Conservation (phyloP, 2,329 filamentous ascomycete species). For the Fusarium sp. region DNA sequence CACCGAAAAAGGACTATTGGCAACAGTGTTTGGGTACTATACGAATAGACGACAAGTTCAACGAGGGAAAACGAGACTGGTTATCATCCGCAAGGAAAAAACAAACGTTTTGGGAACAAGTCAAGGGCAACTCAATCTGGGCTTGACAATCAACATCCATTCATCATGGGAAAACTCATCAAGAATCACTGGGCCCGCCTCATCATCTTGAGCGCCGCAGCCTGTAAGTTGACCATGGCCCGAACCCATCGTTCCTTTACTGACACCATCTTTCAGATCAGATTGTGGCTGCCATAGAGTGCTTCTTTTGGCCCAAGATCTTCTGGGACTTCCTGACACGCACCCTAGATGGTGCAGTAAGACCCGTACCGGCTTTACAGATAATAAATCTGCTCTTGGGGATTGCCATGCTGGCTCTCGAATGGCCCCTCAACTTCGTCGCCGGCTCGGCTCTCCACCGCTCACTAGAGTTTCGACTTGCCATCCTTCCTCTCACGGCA, state of each 20-base stretch:
- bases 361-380: constrained; percentile 88
- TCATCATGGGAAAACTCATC: constrained; percentile 91
- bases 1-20: constrained; percentile 7
- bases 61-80: constrained; percentile 9
- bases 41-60: constrained; percentile 13
- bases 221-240: constrained; percentile 64
- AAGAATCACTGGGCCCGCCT: constrained; percentile 99
- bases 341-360: constrained; percentile 85
- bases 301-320: constrained; percentile 98
- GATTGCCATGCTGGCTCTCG: constrained; percentile 80
- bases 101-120: neutral
- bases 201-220: constrained; percentile 85
- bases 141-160: constrained; percentile 10
- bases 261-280: constrained; percentile 73
- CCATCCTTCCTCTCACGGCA: constrained; percentile 81
- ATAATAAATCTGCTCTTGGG: constrained; percentile 89
- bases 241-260: neutral
- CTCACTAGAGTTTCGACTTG: constrained; percentile 85
- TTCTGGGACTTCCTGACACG: constrained; percentile 98
- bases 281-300: constrained; percentile 81
- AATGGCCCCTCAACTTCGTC: constrained; percentile 85
- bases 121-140: constrained; percentile 23
- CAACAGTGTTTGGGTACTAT: constrained; percentile 20
- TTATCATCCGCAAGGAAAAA: constrained; percentile 7
- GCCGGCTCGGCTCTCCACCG: constrained; percentile 83